A percentile compares a stretch with the other conserved stretches of the same genome.
phyloP scores from a whole-genome alignment of 306 rosid genomes.

The Prunus campanulata region DNA sequence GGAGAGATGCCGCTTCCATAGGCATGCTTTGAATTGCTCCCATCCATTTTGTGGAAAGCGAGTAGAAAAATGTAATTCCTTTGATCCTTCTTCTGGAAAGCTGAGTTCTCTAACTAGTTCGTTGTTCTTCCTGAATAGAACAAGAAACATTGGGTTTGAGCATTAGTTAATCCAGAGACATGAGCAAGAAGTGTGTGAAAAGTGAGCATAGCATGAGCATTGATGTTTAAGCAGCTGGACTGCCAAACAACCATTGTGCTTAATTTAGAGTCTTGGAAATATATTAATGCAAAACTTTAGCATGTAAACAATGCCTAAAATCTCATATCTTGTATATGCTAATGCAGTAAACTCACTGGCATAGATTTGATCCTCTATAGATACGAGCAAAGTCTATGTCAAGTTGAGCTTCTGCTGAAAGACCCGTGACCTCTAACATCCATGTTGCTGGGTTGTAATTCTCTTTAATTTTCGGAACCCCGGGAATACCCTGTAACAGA shows the following conservation, averaged over 20 bases:
- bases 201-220: too few relatives aligned
- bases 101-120: slow-evolving; percentile 19
- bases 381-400: slow-evolving; percentile 21
- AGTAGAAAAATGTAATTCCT: slow-evolving; percentile 16
- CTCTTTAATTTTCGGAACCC: slow-evolving; percentile 38
- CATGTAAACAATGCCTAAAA: background rate
- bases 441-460: slow-evolving; percentile 40
- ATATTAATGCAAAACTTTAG: too few relatives aligned
- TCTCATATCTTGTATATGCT: background rate
- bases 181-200: too few relatives aligned
- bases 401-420: slow-evolving; percentile 20
- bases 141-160: background rate
- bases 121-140: slow-evolving; percentile 14
- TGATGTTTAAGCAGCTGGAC: too few relatives aligned
- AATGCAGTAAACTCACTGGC: slow-evolving; percentile 3
- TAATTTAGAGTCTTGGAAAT: too few relatives aligned
- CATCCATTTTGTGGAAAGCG: slow-evolving; percentile 31
- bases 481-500: slow-evolving; percentile 13
- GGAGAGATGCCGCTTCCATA: slow-evolving; percentile 31
- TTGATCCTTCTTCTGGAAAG: slow-evolving; percentile 12
- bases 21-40: slow-evolving; percentile 35
- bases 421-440: slow-evolving; percentile 34
- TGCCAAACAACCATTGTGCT: too few relatives aligned
- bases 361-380: slow-evolving; percentile 25
- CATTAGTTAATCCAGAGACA: too few relatives aligned